Conservation (phyloP, 148 eudicot genomes). For the Rhododendron kiyosumense region DNA sequence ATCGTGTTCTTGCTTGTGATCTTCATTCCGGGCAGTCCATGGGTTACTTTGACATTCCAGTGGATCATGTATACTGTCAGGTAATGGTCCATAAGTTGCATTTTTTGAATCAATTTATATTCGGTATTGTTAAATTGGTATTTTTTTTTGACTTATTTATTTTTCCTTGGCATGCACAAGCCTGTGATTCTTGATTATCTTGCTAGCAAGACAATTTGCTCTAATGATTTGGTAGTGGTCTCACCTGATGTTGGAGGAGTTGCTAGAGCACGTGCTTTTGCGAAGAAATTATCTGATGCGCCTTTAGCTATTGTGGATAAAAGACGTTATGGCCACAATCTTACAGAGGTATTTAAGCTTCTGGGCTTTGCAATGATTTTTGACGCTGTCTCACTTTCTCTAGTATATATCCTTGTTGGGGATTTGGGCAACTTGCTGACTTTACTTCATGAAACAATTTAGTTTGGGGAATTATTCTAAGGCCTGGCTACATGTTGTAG, state of each 20-base stretch:
- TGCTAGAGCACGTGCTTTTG: conserved; percentile 97
- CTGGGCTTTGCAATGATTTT: not conserved
- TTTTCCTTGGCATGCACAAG: conserved; percentile 33
- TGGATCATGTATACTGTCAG: conserved; percentile 93
- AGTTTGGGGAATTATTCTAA: not conserved
- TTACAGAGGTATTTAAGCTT: conserved; percentile 65
- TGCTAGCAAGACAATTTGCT: conserved; percentile 82
- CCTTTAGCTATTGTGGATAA: conserved; percentile 97
- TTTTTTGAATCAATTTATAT: not conserved
- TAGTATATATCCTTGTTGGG: not conserved
- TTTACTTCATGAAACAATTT: not conserved
- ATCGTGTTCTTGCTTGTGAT: conserved; percentile 93
- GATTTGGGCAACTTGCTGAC: not conserved
- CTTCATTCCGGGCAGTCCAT: conserved; percentile 96
- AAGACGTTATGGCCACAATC: conserved; percentile 94
- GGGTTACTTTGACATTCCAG: conserved; percentile 96
- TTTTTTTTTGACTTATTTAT: not conserved
- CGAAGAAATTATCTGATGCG: conserved; percentile 91
- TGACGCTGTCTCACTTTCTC: not conserved
- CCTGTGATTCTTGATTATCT: conserved; percentile 94
- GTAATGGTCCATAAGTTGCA: conserved; percentile 24
- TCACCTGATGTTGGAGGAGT: conserved; percentile 99
- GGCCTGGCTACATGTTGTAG: not conserved
- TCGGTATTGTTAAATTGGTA: not conserved
- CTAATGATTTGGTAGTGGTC: conserved; percentile 83